Evolutionary conservation across 345 rosid genomes (phyloP).

Genomic region (Moricandia moricandioides): DNA sequence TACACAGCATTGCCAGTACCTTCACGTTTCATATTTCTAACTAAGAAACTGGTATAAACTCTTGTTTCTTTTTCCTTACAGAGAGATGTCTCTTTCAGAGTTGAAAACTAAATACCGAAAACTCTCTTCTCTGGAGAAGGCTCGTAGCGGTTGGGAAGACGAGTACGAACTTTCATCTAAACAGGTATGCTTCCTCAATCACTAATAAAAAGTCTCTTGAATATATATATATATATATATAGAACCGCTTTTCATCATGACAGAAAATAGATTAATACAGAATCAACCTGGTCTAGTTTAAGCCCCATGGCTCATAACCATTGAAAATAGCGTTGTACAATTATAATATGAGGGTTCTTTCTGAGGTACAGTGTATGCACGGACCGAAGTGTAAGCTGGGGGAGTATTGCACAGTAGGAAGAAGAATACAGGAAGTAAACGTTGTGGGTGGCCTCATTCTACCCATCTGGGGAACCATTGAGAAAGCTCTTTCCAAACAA

Average conservation of each 20-base stretch:
- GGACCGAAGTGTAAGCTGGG: slow-evolving; percentile 94
- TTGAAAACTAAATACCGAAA: slow-evolving; percentile 81
- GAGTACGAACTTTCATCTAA: slow-evolving; percentile 91
- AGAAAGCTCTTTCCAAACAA: slow-evolving; percentile 95
- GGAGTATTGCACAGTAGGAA: slow-evolving; percentile 90
- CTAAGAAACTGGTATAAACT: slow-evolving; percentile 11
- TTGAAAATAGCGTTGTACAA: neutral
- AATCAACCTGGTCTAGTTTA: neutral
- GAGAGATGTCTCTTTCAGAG: slow-evolving; percentile 86
- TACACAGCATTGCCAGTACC: slow-evolving; percentile 8
- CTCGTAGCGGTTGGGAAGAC: slow-evolving; percentile 87
- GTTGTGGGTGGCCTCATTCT: slow-evolving; percentile 96
- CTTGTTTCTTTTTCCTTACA: slow-evolving; percentile 28
- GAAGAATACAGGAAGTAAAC: slow-evolving; percentile 89
- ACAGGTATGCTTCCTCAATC: slow-evolving; percentile 53
- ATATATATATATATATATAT: neutral
- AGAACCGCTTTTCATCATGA: neutral
- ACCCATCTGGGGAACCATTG: slow-evolving; percentile 98
- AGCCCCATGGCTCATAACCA: neutral
- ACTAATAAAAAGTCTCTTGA: neutral
- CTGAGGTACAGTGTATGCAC: slow-evolving; percentile 84
- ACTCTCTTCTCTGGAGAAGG: slow-evolving; percentile 68
- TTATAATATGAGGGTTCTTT: slow-evolving; percentile 6
- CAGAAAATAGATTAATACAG: slow-evolving; percentile 5
- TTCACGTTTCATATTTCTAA: slow-evolving; percentile 4